These are phyloP conservation scores for Colletotrichum paranaense DNA, from an alignment of 2,329 filamentous ascomycete genomes.

Conservation along the genomic window DNA sequence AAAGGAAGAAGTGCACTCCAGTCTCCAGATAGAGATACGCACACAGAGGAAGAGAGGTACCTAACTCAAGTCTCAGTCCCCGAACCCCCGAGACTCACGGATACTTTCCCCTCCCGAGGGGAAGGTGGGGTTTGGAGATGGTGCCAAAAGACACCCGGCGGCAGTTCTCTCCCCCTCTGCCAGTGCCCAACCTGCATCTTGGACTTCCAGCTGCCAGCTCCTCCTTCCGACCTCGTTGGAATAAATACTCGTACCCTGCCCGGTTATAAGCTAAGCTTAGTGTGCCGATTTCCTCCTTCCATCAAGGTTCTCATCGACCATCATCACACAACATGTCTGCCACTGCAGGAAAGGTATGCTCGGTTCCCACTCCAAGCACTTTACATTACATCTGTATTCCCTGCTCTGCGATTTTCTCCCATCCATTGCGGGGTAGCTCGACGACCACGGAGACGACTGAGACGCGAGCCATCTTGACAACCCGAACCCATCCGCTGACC, in stretches of 20 bases:
- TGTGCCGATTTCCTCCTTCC: constrained; percentile 23
- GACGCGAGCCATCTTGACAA: background rate
- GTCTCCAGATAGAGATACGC: background rate
- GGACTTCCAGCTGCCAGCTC: background rate
- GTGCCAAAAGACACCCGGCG: constrained; percentile 16
- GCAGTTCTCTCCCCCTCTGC: constrained; percentile 22
- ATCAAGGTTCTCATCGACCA: constrained; percentile 36
- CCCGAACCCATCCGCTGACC: constrained; percentile 16
- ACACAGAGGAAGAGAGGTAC: background rate
- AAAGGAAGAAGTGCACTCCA: background rate
- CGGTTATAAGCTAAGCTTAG: constrained; percentile 20
- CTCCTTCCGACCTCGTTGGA: background rate
- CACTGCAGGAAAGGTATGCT: constrained; percentile 37
- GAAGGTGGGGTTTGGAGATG: constrained; percentile 33
- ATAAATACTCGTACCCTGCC: constrained; percentile 35
- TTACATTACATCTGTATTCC: constrained; percentile 1
- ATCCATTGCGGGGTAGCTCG: constrained; percentile 35
- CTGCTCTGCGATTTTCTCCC: constrained; percentile 4
- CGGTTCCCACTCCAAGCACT: background rate
- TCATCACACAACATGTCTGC: constrained; percentile 34
- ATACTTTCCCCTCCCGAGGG: constrained; percentile 15
- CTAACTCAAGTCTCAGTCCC: constrained; percentile 10
- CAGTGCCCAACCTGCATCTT: constrained; percentile 14
- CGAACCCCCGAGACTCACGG: constrained; percentile 31
- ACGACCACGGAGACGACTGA: background rate